Conservation (phyloP, 108 stramenopile genomes). For the Fragilaria radians region DNA sequence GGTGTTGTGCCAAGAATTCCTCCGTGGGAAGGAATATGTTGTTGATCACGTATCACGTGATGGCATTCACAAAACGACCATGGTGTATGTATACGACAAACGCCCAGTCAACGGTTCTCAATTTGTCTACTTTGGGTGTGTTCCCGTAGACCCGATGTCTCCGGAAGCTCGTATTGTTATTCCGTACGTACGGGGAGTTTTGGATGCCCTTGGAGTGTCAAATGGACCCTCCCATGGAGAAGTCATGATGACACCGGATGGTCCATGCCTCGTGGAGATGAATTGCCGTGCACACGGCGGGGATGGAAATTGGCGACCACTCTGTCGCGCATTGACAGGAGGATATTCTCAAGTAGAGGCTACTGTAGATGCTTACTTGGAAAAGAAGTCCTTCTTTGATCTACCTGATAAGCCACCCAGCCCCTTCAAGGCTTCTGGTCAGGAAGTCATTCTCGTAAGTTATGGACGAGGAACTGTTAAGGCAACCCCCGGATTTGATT, state of each 20-base stretch:
- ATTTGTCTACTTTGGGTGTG: conserved; percentile 79
- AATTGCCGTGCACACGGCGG: conserved; percentile 86
- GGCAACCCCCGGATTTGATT: conserved; percentile 77
- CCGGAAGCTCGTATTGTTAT: conserved; percentile 74
- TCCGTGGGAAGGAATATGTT: conserved; percentile 88
- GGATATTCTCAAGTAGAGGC: conserved; percentile 87
- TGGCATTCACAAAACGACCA: conserved; percentile 86
- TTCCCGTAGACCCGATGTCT: conserved; percentile 65
- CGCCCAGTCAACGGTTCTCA: conserved; percentile 73
- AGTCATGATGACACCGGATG: conserved; percentile 69
- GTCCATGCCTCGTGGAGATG: conserved; percentile 87
- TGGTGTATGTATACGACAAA: conserved; percentile 95
- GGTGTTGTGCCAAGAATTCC: conserved; percentile 90
- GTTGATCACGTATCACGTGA: conserved; percentile 83
- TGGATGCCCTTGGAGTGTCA: conserved; percentile 69
- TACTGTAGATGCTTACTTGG: conserved; percentile 73
- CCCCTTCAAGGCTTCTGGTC: conserved; percentile 77
- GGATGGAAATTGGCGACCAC: conserved; percentile 86
- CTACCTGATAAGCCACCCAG: conserved; percentile 65
- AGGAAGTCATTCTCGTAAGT: conserved; percentile 83
- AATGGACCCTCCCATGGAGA: conserved; percentile 74
- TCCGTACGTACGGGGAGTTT: conserved; percentile 65
- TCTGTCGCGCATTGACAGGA: conserved; percentile 63
- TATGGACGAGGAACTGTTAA: conserved; percentile 59
- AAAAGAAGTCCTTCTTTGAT: conserved; percentile 45